These are phyloP conservation scores for Neonectria faginata DNA, from an alignment of 2,329 filamentous ascomycete genomes.

Conservation along the genomic window DNA sequence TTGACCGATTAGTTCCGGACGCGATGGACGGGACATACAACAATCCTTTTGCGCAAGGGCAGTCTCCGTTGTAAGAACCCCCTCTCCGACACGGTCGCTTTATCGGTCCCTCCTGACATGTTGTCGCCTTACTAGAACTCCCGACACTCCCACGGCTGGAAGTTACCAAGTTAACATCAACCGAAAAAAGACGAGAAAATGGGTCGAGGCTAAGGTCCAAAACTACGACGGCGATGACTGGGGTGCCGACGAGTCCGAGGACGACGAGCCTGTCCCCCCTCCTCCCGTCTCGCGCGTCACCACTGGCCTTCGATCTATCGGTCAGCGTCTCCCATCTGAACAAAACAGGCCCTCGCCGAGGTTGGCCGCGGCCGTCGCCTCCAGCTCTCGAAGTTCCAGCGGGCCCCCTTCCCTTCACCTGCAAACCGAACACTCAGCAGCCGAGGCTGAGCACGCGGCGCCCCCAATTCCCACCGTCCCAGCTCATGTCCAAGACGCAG, in stretches of 20 bases:
- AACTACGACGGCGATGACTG: slow-evolving; percentile 95
- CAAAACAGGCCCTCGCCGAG: slow-evolving; percentile 41
- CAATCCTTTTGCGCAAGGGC: slow-evolving; percentile 45
- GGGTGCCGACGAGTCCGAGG: slow-evolving; percentile 78
- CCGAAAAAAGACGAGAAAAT: slow-evolving; percentile 91
- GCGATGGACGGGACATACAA: slow-evolving; percentile 48
- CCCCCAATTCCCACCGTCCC: slow-evolving; percentile 14
- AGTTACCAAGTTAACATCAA: slow-evolving; percentile 87
- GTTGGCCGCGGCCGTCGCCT: slow-evolving; percentile 41
- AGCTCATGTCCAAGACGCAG: slow-evolving; percentile 27
- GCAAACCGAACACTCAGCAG: slow-evolving; percentile 37
- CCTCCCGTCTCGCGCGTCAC: slow-evolving; percentile 45
- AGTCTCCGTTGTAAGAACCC: slow-evolving; percentile 45
- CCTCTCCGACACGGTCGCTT: neutral
- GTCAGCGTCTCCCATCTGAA: slow-evolving; percentile 47
- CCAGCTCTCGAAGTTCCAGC: slow-evolving; percentile 42
- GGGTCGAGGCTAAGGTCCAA: slow-evolving; percentile 88
- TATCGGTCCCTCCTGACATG: slow-evolving; percentile 29
- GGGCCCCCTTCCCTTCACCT: slow-evolving; percentile 45
- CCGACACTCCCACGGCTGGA: slow-evolving; percentile 48
- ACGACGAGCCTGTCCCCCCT: slow-evolving; percentile 61
- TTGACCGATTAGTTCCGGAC: slow-evolving; percentile 28
- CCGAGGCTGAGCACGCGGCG: slow-evolving; percentile 8
- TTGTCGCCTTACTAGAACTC: slow-evolving; percentile 39
- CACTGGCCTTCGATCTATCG: slow-evolving; percentile 46